Percentiles rank a stretch among this genome's conserved stretches.
phyloP scores from a whole-genome alignment of 2,329 filamentous ascomycete species.

The Trichothecium roseum region DNA sequence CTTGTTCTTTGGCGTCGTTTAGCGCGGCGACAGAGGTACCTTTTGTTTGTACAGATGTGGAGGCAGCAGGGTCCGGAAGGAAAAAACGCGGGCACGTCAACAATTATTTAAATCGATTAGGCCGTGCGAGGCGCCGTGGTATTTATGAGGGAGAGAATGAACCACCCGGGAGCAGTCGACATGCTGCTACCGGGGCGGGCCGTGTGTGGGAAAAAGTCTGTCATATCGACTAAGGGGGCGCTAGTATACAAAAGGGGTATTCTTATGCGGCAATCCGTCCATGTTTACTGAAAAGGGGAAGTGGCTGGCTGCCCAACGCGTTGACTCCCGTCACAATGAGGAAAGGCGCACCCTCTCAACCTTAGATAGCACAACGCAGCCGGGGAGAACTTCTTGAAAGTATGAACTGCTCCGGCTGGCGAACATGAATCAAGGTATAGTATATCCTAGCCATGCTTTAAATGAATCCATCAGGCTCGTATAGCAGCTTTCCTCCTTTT shows the following conservation, averaged over 20 bases:
- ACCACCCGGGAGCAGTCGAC: slow-evolving; percentile 21
- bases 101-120: slow-evolving; percentile 20
- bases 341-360: no score
- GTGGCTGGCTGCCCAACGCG: no score
- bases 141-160: slow-evolving; percentile 33
- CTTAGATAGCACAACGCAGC: no score
- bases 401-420: no score
- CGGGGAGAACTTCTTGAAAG: no score
- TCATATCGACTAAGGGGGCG: slow-evolving; percentile 15
- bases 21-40: slow-evolving; percentile 9
- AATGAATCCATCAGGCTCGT: no score
- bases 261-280: no score
- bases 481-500: no score
- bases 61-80: slow-evolving; percentile 25
- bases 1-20: background rate
- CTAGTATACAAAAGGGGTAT: slow-evolving; percentile 2
- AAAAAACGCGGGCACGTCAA: slow-evolving; percentile 36
- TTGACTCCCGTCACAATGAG: no score
- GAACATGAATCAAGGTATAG: no score
- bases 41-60: slow-evolving; percentile 10
- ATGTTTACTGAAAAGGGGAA: no score
- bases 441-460: no score
- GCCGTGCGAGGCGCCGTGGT: slow-evolving; percentile 33
- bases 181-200: slow-evolving; percentile 27
- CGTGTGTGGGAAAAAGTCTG: slow-evolving; percentile 22